Conservation (phyloP, 495 filamentous ascomycete species). For the Aspergillus hancockii region DNA sequence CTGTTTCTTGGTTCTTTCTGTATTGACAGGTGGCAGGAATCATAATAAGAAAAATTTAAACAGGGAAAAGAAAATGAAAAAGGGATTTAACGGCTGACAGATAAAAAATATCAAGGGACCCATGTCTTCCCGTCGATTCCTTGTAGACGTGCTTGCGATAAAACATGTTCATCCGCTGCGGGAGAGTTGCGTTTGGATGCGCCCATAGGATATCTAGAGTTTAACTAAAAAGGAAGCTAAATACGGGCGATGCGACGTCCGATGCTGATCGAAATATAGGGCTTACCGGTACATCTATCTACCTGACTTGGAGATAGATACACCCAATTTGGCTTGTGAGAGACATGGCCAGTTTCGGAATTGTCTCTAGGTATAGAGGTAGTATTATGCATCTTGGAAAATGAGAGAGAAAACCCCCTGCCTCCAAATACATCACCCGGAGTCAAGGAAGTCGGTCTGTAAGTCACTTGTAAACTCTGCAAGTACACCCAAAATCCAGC, state of each 20-base stretch:
- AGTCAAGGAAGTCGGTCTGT: neutral
- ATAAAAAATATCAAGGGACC: constrained; percentile 12
- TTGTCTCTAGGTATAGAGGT: neutral
- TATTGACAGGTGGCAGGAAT: neutral
- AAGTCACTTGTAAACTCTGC: constrained; percentile 1
- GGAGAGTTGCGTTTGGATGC: constrained; percentile 13
- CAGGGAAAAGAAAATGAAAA: constrained; percentile 6
- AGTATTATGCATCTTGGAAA: neutral
- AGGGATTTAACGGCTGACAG: constrained; percentile 1
- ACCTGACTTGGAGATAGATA: neutral
- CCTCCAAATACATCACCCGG: too few species aligned
- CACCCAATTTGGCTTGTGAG: neutral
- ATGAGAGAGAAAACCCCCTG: too few species aligned
- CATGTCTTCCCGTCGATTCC: constrained; percentile 21
- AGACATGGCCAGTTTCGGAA: neutral
- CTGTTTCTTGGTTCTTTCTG: neutral
- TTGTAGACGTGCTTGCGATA: constrained; percentile 13
- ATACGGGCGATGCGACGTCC: constrained; percentile 1
- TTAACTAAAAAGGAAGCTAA: constrained; percentile 4
- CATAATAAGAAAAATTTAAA: neutral
- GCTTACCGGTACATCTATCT: neutral
- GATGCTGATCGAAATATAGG: constrained; percentile 5
- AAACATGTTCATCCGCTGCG: constrained; percentile 12
- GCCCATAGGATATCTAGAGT: constrained; percentile 4
- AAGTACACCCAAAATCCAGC: constrained; percentile 2